These are phyloP conservation scores for Endogone sp. DNA, from an alignment of 192 early-diverging fungal genomes.

Conservation along the genomic window DNA sequence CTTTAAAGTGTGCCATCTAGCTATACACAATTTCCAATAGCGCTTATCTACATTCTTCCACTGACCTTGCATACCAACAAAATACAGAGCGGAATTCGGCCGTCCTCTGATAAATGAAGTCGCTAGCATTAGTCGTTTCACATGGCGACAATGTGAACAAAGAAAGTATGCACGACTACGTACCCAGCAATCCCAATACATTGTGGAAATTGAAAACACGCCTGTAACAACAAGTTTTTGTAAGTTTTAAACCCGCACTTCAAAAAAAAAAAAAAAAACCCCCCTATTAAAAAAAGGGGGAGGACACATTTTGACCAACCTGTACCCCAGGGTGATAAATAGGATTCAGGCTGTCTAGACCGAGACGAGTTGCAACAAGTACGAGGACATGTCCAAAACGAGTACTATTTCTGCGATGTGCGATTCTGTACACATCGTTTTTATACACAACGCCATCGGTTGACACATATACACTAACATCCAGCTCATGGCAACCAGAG, in stretches of 20 bases:
- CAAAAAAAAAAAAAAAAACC: too few relatives aligned
- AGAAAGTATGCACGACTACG: constrained; percentile 1
- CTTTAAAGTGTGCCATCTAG: neutral
- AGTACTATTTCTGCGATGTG: constrained; percentile 24
- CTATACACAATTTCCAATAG: neutral
- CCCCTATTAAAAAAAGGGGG: too few relatives aligned
- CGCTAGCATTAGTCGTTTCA: too few relatives aligned
- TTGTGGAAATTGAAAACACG: constrained; percentile 65
- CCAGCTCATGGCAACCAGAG: constrained; percentile 40
- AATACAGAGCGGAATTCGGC: constrained; percentile 86
- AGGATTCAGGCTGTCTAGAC: constrained; percentile 77
- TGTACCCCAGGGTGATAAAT: constrained; percentile 57
- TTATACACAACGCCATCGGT: constrained; percentile 75
- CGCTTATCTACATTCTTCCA: neutral
- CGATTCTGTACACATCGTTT: constrained; percentile 47
- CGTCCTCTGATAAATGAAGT: constrained; percentile 49
- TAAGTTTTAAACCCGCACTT: too few relatives aligned
- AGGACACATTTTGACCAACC: too few relatives aligned
- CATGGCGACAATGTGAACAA: neutral
- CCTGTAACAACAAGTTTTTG: too few relatives aligned
- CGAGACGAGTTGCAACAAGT: constrained; percentile 77
- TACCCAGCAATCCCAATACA: constrained; percentile 87
- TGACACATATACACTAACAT: constrained; percentile 64
- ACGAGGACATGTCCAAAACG: constrained; percentile 63
- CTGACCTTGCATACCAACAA: constrained; percentile 76